These are phyloP conservation scores for Phyllosticta paracitricarpa DNA, from an alignment of 2,329 filamentous ascomycete species.

Conservation along the genomic window DNA sequence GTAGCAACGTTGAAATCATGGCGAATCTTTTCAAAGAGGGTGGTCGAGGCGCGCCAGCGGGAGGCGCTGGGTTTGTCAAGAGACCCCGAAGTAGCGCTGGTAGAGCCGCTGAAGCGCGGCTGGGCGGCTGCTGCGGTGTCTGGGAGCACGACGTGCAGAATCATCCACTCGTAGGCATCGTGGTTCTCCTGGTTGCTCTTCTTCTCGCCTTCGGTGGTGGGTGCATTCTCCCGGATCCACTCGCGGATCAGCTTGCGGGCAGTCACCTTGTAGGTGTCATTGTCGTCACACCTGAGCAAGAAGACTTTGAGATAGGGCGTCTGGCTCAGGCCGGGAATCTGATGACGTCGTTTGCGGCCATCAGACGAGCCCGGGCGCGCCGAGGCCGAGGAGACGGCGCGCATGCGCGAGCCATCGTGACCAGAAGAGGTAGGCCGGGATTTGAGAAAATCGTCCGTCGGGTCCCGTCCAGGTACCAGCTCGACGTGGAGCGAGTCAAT, in stretches of 20 bases:
- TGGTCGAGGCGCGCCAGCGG: slow-evolving; percentile 70
- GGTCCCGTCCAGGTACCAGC: slow-evolving; percentile 54
- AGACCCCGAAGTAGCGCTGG: slow-evolving; percentile 39
- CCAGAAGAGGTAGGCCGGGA: slow-evolving; percentile 8
- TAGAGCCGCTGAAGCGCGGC: slow-evolving; percentile 50
- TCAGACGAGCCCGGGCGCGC: slow-evolving; percentile 16
- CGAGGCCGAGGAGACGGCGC: slow-evolving; percentile 11
- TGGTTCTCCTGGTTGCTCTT: slow-evolving; percentile 74
- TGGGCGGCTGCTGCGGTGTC: slow-evolving; percentile 74
- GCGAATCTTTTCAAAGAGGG: slow-evolving; percentile 79
- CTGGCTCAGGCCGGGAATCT: slow-evolving; percentile 85
- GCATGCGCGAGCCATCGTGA: slow-evolving; percentile 1
- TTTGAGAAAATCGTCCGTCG: slow-evolving; percentile 22
- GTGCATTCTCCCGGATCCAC: slow-evolving; percentile 75
- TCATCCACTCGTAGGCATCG: slow-evolving; percentile 92
- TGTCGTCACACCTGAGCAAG: slow-evolving; percentile 87
- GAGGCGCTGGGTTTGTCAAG: slow-evolving; percentile 58
- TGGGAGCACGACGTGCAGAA: slow-evolving; percentile 83
- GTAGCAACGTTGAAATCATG: slow-evolving; percentile 77
- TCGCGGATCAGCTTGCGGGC: slow-evolving; percentile 72
- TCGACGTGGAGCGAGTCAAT: slow-evolving; percentile 90
- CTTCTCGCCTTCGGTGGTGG: slow-evolving; percentile 44
- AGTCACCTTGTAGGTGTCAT: slow-evolving; percentile 78
- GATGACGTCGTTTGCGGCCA: slow-evolving; percentile 59
- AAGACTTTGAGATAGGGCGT: slow-evolving; percentile 92